Conservation (phyloP, 345 rosid genomes). For the Sonneratia alba region DNA sequence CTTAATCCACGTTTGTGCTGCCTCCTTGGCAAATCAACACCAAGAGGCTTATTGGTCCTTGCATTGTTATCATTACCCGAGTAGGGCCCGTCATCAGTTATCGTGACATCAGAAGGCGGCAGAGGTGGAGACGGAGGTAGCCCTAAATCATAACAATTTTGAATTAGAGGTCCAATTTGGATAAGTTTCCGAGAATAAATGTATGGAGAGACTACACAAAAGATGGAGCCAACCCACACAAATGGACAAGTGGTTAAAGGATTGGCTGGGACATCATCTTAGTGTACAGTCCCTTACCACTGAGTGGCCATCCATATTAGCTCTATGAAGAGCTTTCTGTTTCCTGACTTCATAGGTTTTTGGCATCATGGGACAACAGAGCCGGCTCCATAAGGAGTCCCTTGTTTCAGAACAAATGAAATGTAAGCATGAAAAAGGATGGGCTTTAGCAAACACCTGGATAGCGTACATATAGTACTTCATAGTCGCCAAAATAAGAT, state of each 20-base stretch:
- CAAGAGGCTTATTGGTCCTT: conserved; percentile 64
- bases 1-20: conserved; percentile 38
- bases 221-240: not conserved
- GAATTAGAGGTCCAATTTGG: not conserved
- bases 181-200: not conserved
- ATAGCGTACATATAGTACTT: conserved; percentile 76
- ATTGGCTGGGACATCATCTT: not conserved
- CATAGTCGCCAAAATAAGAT: conserved; percentile 61
- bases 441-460: conserved; percentile 33
- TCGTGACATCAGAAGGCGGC: conserved; percentile 38
- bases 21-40: conserved; percentile 67
- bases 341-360: not conserved
- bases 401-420: not conserved
- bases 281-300: not conserved
- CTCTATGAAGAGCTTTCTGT: not conserved
- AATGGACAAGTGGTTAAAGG: not conserved
- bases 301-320: not conserved
- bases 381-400: not conserved
- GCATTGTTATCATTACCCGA: conserved; percentile 42
- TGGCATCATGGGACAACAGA: not conserved
- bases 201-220: not conserved
- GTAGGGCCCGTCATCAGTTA: conserved; percentile 58
- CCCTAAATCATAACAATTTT: conserved; percentile 31
- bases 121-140: conserved; percentile 88
- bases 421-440: not conserved